Percentiles rank a stretch among this genome's conserved stretches.
phyloP scores from a whole-genome alignment of 352 stramenopile genomes.

The Pseudoperonospora humuli region DNA sequence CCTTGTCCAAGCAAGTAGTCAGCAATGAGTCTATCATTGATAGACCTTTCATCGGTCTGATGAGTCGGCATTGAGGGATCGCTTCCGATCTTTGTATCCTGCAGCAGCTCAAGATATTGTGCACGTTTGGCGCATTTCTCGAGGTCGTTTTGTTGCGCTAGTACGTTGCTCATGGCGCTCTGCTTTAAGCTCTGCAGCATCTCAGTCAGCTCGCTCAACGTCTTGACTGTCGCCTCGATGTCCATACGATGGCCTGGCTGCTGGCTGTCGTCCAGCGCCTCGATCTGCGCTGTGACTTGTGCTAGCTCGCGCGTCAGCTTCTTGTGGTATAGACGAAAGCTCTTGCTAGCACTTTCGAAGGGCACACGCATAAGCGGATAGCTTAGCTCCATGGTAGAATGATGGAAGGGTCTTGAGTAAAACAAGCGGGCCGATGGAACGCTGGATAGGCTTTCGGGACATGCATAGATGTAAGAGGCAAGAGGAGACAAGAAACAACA shows the following conservation, averaged over 20 bases:
- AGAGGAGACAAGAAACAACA: slow-evolving; percentile 12
- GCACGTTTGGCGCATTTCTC: slow-evolving; percentile 42
- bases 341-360: slow-evolving; percentile 69
- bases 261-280: slow-evolving; percentile 48
- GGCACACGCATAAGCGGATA: slow-evolving; percentile 65
- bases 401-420: neutral
- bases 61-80: slow-evolving; percentile 2
- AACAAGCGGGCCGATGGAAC: too few relatives aligned
- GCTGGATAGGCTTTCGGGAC: neutral
- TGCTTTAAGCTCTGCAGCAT: slow-evolving; percentile 41
- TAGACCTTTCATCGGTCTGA: slow-evolving; percentile 6
- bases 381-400: slow-evolving; percentile 42
- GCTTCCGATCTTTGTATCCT: slow-evolving; percentile 18
- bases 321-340: slow-evolving; percentile 75
- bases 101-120: slow-evolving; percentile 35
- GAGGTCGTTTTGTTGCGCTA: slow-evolving; percentile 45
- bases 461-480: neutral
- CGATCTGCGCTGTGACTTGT: slow-evolving; percentile 35
- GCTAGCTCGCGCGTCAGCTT: slow-evolving; percentile 62
- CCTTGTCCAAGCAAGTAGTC: slow-evolving; percentile 72
- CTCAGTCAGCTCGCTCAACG: slow-evolving; percentile 35
- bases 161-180: slow-evolving; percentile 35
- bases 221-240: slow-evolving; percentile 46
- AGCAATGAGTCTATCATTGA: slow-evolving; percentile 52
- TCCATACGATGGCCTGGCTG: slow-evolving; percentile 52